Evolutionary conservation across 1,139 yeast species (phyloP), one percentile per base, ranked within the genome.

Genomic region (Scheffersomyces segobiensis): DNA sequence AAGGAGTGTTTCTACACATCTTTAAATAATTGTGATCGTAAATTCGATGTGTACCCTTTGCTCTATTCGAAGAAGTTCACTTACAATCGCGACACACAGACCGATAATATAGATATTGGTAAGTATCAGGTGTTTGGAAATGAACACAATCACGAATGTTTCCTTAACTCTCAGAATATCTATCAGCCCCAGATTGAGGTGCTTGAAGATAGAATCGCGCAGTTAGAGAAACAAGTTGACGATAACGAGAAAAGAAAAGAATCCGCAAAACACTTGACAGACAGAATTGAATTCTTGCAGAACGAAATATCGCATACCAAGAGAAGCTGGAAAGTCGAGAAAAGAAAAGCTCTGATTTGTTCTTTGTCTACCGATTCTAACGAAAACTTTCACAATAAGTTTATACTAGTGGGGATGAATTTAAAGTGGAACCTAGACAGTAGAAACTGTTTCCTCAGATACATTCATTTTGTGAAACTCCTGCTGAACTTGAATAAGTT

Each of bases 361-460:
- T 51, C 32, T 10, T 20, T 20, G 20, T 42, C 18, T 24, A 50
- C 19, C 22, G 50, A 48, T 7, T 48, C 5, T n/a, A 62, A 62
- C 14, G 78, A 72, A 48, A 68, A 67, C 49, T 81, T 77, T 62
- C 75, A 78, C 57, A 80, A 81, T 63, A 77, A 75, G 59, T 80
- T 81, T 60, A 69, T 79, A 1, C 67, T 79, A 42, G 71, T 78
- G 39, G 72, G 77, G 52, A 79, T 78, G 81, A 70, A 78, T 50
- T 67, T 80, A 52, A 80, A 80, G 60, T 81, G 84, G 83, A 80
- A 80, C 61, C 71, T 72, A 50, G 61, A 67, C 18, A 78, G 76
- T 57, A 64, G 84, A 39, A 77, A 81, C 57, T 62, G 67, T 22
- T 62, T 79, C 10, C 65, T 76, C 60, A 77, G 74, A 61, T 80